These are phyloP conservation scores for Leccinum aurantiacum DNA, from an alignment of 768 basidiomycete species.

Conservation along the genomic window DNA sequence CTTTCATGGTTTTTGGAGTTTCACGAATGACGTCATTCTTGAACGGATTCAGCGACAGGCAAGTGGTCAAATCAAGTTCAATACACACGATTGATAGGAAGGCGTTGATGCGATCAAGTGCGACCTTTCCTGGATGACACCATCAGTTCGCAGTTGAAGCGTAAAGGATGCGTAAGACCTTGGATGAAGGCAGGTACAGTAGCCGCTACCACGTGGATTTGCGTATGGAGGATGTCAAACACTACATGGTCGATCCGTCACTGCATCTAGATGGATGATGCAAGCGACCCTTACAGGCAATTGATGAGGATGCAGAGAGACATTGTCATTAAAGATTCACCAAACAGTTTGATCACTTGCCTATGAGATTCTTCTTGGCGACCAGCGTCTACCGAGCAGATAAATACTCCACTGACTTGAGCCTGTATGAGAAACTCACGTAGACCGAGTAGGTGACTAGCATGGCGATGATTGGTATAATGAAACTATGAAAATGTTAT, in stretches of 20 bases:
- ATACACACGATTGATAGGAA: conserved; percentile 8
- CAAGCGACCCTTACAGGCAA: conserved; percentile 2
- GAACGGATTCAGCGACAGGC: background rate
- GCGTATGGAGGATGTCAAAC: conserved; percentile 1
- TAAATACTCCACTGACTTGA: background rate
- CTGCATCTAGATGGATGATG: background rate
- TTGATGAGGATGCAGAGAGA: conserved; percentile 11
- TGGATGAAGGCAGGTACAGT: conserved; percentile 7
- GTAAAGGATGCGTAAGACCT: conserved; percentile 27
- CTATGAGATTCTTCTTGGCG: conserved; percentile 6
- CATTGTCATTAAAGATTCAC: background rate
- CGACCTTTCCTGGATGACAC: conserved; percentile 15
- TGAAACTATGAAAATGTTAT: conserved; percentile 39
- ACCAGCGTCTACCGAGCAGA: conserved; percentile 3
- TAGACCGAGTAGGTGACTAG: conserved; percentile 62
- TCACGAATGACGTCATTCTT: conserved; percentile 6
- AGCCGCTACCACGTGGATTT: background rate
- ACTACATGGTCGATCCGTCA: background rate
- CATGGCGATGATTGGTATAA: conserved; percentile 65
- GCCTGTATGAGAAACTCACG: conserved; percentile 32
- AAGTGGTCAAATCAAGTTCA: background rate
- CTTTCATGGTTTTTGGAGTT: background rate
- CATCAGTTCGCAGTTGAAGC: conserved; percentile 4
- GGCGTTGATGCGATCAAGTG: conserved; percentile 11
- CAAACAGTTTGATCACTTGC: background rate